Evolutionary conservation across 148 eudicot species (phyloP).

Genomic region (Bassia scoparia): DNA sequence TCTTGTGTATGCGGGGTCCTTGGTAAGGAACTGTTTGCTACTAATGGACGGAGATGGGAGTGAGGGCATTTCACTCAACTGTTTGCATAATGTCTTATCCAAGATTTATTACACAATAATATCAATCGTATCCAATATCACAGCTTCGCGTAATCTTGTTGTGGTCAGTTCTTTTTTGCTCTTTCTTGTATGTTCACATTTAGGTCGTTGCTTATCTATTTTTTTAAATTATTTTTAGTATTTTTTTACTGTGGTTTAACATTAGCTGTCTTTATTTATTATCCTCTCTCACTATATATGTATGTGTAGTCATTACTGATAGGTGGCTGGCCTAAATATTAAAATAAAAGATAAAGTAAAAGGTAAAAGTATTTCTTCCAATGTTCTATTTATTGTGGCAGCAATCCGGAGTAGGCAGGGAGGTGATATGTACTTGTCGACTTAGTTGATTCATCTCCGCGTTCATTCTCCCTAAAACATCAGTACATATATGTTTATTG

Average conservation of each 20-base stretch:
- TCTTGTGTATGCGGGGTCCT: constrained; percentile 77
- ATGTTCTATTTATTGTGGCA: no score
- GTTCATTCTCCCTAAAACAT: neutral
- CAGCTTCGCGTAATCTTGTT: constrained; percentile 81
- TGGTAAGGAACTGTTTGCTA: constrained; percentile 45
- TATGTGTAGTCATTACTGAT: neutral
- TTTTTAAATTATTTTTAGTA: no score
- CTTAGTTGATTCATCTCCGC: neutral
- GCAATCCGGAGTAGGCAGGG: neutral
- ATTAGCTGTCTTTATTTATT: neutral
- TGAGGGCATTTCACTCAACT: constrained; percentile 26
- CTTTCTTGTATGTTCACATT: neutral
- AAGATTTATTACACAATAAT: constrained; percentile 27
- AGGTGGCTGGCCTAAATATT: neutral
- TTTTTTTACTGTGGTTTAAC: neutral
- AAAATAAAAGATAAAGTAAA: neutral
- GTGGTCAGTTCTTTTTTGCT: constrained; percentile 58
- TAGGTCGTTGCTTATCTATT: neutral
- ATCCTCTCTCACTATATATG: neutral
- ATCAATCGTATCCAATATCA: constrained; percentile 40
- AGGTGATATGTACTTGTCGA: neutral
- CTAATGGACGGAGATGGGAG: constrained; percentile 37
- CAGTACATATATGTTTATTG: neutral
- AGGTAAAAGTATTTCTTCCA: no score
- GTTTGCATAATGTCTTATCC: constrained; percentile 22